These are phyloP conservation scores for Penicillium nucicola DNA, from an alignment of 495 filamentous ascomycete genomes.

Conservation along the genomic window DNA sequence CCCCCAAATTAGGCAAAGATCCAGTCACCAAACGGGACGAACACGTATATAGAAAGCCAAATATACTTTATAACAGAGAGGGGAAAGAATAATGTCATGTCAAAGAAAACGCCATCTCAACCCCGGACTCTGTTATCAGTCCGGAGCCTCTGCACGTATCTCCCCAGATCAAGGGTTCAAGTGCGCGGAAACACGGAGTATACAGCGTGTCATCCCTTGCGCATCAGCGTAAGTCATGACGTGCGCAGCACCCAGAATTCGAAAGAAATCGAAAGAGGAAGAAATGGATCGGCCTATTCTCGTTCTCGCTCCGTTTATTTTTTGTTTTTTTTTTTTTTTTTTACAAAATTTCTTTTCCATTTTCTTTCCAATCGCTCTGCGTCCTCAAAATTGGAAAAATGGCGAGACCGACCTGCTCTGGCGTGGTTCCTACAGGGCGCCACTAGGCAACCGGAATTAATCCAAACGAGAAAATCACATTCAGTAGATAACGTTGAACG, in stretches of 20 bases:
- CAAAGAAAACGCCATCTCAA: too few species aligned
- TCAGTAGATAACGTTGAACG: too few species aligned
- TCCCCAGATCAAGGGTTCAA: too few species aligned
- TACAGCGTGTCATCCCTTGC: too few species aligned
- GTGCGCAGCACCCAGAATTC: slow-evolving; percentile 1
- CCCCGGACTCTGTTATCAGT: slow-evolving; percentile 2
- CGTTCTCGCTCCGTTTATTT: slow-evolving; percentile 17
- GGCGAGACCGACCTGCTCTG: slow-evolving; percentile 8
- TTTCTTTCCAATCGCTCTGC: slow-evolving; percentile 18
- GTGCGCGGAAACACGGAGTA: too few species aligned
- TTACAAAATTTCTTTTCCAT: too few species aligned
- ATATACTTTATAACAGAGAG: too few species aligned
- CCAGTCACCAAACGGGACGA: background rate
- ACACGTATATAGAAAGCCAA: background rate
- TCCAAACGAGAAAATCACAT: background rate
- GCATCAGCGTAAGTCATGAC: slow-evolving; percentile 7
- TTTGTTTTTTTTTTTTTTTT: too few species aligned
- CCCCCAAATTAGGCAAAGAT: background rate
- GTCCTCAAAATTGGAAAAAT: background rate
- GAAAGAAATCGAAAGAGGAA: background rate
- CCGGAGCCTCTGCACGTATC: background rate
- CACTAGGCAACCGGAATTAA: background rate
- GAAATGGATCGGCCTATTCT: background rate
- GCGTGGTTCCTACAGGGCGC: background rate
- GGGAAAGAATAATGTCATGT: too few species aligned